phyloP scores from a whole-genome alignment of 164 flowering plant species.

The Annona squamosa region DNA sequence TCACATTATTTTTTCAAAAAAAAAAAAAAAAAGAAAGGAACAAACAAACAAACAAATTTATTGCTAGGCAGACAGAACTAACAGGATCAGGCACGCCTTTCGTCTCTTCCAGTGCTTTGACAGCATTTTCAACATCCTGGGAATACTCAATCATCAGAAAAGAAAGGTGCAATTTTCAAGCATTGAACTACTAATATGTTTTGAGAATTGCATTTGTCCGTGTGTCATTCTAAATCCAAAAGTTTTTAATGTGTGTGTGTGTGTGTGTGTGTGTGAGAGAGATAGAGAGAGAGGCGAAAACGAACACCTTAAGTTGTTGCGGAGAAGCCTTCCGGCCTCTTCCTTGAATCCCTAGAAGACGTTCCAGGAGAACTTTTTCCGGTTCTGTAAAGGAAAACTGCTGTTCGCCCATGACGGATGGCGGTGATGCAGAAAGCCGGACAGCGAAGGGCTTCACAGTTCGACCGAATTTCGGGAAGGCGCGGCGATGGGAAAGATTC shows the following conservation, averaged over 20 bases:
- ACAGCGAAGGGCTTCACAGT: neutral
- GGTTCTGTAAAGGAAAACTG: conserved; percentile 38
- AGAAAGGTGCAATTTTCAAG: neutral
- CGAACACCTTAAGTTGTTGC: conserved; percentile 57
- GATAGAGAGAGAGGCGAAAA: neutral
- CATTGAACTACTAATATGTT: neutral
- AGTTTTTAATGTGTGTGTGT: no score
- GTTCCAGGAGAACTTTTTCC: conserved; percentile 54
- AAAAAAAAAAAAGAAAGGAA: neutral
- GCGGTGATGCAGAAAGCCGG: conserved; percentile 1
- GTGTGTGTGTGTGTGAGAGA: no score
- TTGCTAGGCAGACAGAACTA: conserved; percentile 7
- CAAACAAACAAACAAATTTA: neutral
- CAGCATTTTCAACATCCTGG: conserved; percentile 78
- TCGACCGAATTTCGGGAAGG: neutral
- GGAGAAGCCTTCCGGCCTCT: conserved; percentile 82
- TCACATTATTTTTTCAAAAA: neutral
- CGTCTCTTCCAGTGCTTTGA: conserved; percentile 53
- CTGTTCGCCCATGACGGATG: neutral
- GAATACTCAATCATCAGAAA: conserved; percentile 4
- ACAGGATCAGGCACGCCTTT: conserved; percentile 78
- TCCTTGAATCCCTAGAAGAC: conserved; percentile 84
- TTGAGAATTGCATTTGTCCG: neutral
- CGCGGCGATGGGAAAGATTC: neutral
- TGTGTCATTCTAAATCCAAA: neutral